Percentiles rank a stretch among this genome's conserved stretches.
phyloP scores from a whole-genome alignment of 305 asterid genomes.

The Stenogyne calaminthoides region DNA sequence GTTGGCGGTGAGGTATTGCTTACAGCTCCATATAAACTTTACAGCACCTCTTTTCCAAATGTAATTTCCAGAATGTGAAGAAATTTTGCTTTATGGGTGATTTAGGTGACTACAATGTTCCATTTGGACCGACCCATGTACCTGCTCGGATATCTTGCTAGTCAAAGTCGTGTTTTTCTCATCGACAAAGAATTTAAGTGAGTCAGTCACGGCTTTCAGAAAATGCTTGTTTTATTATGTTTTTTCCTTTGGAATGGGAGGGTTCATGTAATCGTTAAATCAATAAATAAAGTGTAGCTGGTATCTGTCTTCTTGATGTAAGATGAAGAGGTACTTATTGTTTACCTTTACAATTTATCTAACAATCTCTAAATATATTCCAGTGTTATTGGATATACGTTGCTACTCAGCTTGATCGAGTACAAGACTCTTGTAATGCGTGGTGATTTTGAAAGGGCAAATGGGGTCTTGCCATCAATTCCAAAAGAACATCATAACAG shows the following conservation, averaged over 20 bases:
- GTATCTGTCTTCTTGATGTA: slow-evolving; percentile 18
- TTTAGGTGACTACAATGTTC: slow-evolving; percentile 94
- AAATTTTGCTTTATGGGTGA: slow-evolving; percentile 24
- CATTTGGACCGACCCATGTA: slow-evolving; percentile 99
- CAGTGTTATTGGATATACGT: slow-evolving; percentile 88
- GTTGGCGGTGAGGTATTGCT: slow-evolving; percentile 93
- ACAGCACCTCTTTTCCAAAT: slow-evolving; percentile 1
- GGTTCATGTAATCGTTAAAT: background rate
- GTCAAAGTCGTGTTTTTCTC: slow-evolving; percentile 88
- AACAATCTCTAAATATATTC: slow-evolving; percentile 23
- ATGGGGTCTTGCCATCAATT: slow-evolving; percentile 82
- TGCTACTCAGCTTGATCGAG: slow-evolving; percentile 92
- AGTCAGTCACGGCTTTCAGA: slow-evolving; percentile 38
- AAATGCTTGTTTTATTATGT: slow-evolving; percentile 16
- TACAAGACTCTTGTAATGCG: slow-evolving; percentile 99
- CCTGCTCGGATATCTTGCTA: slow-evolving; percentile 96
- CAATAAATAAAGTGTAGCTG: slow-evolving; percentile 19
- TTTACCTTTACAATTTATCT: slow-evolving; percentile 7
- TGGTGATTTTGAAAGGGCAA: slow-evolving; percentile 92
- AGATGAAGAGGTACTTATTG: slow-evolving; percentile 10
- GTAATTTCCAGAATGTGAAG: slow-evolving; percentile 27
- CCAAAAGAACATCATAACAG: slow-evolving; percentile 94
- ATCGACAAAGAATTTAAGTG: slow-evolving; percentile 98
- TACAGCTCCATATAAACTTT: slow-evolving; percentile 15
- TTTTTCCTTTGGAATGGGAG: slow-evolving; percentile 17